These are phyloP conservation scores for Phyllosticta citribraziliensis DNA, from an alignment of 2,329 filamentous ascomycete species.

Conservation along the genomic window DNA sequence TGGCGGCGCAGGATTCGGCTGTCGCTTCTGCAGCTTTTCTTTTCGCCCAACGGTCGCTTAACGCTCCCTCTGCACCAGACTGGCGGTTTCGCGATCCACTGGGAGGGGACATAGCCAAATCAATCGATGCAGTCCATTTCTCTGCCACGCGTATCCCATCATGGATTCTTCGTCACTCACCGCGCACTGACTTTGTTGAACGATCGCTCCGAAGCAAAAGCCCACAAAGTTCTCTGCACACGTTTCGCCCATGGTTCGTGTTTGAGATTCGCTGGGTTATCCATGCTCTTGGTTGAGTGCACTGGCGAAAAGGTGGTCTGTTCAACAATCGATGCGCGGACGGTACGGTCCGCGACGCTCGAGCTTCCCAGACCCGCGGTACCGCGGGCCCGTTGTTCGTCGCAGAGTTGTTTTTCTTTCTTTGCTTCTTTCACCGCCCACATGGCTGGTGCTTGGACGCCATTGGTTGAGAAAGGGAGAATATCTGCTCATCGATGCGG, in stretches of 20 bases:
- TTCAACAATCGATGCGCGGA: neutral
- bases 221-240: no score
- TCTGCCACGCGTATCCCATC: neutral
- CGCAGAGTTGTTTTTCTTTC: neutral
- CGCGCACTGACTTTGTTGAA: neutral
- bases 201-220: neutral
- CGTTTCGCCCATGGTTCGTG: neutral
- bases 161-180: neutral
- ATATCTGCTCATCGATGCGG: neutral
- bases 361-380: neutral
- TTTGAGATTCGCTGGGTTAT: neutral
- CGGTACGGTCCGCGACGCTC: neutral
- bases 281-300: neutral
- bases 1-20: neutral
- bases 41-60: neutral
- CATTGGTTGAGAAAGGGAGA: neutral
- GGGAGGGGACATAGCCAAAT: neutral
- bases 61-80: neutral
- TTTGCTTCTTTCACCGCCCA: neutral
- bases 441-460: no score
- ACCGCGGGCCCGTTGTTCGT: neutral
- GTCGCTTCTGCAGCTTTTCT: neutral
- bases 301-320: neutral
- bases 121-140: neutral
- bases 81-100: neutral